phyloP scores from a whole-genome alignment of 441 rosid genomes.

The Gossypium lobatum region DNA sequence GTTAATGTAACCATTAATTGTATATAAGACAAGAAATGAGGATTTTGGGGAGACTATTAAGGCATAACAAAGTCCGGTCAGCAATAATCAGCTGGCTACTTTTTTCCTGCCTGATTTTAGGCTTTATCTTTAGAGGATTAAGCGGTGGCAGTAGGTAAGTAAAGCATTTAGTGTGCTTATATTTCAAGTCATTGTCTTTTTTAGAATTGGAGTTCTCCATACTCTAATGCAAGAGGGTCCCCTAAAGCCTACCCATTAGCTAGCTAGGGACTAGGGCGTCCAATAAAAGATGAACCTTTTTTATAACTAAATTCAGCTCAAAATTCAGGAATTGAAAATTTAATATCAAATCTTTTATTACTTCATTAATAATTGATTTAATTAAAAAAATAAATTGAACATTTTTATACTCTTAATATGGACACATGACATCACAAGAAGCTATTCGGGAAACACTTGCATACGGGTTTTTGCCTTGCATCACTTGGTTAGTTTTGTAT shows the following conservation, averaged over 20 bases:
- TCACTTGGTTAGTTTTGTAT: no score
- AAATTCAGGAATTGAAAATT: no score
- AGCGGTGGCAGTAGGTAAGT: neutral
- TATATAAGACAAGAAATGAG: neutral
- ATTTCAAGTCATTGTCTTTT: neutral
- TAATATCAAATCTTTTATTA: no score
- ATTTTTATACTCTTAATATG: no score
- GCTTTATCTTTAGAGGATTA: conserved; percentile 18
- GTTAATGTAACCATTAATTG: no score
- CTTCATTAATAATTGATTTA: no score
- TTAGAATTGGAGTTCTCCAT: neutral
- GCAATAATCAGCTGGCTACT: neutral
- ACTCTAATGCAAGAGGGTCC: conserved; percentile 1
- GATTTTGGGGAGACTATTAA: neutral
- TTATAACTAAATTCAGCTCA: no score
- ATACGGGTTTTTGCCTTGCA: no score
- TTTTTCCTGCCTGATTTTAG: conserved; percentile 11
- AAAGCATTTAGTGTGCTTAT: neutral
- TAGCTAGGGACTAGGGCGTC: neutral
- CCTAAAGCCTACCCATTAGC: neutral
- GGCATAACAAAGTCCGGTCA: neutral
- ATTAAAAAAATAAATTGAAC: no score
- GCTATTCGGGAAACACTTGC: no score
- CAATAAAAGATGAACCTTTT: no score
- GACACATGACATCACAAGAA: no score